These are phyloP conservation scores for Clonostachys sp. DNA, from an alignment of 2,329 filamentous ascomycete species.

Conservation along the genomic window DNA sequence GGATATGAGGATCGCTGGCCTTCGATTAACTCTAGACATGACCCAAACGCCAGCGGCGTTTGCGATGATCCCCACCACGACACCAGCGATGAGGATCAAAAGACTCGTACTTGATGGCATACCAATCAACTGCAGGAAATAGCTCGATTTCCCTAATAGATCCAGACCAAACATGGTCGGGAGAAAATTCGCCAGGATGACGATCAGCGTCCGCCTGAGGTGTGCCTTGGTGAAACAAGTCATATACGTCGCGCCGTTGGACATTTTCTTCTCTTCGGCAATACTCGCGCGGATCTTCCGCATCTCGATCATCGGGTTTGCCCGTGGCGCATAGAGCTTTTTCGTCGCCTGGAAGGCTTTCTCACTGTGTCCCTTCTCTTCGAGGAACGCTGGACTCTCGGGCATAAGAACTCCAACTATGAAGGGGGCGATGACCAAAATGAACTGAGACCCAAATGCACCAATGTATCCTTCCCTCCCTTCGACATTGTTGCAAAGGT, in stretches of 20 bases:
- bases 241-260: slow-evolving; percentile 34
- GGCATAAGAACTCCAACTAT: slow-evolving; percentile 38
- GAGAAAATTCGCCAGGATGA: slow-evolving; percentile 32
- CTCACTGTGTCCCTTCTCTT: slow-evolving; percentile 30
- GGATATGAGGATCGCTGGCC: slow-evolving; percentile 28
- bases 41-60: slow-evolving; percentile 38
- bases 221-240: slow-evolving; percentile 39
- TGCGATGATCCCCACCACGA: slow-evolving; percentile 34
- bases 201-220: slow-evolving; percentile 32
- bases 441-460: slow-evolving; percentile 37
- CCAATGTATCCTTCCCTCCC: slow-evolving; percentile 26
- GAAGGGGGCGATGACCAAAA: slow-evolving; percentile 33
- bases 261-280: slow-evolving; percentile 25
- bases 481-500: slow-evolving; percentile 11
- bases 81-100: slow-evolving; percentile 37
- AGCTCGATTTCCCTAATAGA: slow-evolving; percentile 34
- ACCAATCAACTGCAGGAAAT: slow-evolving; percentile 28
- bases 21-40: slow-evolving; percentile 30
- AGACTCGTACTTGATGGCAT: slow-evolving; percentile 22
- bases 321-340: slow-evolving; percentile 26
- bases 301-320: slow-evolving; percentile 3
- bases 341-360: slow-evolving; percentile 38
- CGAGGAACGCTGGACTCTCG: slow-evolving; percentile 43
- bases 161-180: slow-evolving; percentile 39
- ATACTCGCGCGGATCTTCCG: slow-evolving; percentile 22